Percentiles rank a stretch among this genome's conserved stretches.
These are phyloP conservation scores for Fraxinus quadrangulata DNA, from an alignment of 257 asterid species.

Conservation along the genomic window DNA sequence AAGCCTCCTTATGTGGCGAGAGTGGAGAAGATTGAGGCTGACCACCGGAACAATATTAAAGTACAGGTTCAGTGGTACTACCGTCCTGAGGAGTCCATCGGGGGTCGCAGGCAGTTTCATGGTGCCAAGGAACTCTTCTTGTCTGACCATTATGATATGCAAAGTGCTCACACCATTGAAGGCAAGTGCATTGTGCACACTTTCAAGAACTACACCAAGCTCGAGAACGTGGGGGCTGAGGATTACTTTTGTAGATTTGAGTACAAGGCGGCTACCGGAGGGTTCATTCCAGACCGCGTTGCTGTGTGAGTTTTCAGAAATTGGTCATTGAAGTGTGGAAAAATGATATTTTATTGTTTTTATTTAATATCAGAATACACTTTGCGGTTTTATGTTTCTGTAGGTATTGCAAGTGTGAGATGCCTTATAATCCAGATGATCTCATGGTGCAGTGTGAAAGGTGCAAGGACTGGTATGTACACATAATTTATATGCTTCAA, in stretches of 20 bases:
- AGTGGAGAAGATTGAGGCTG: conserved; percentile 79
- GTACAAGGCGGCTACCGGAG: conserved; percentile 89
- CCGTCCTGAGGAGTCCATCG: conserved; percentile 83
- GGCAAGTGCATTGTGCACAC: conserved; percentile 86
- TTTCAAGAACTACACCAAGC: conserved; percentile 78
- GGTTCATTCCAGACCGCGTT: conserved; percentile 87
- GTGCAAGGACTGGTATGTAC: conserved; percentile 58
- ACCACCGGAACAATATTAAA: conserved; percentile 68
- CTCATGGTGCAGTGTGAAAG: conserved; percentile 92
- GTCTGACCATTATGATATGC: conserved; percentile 80
- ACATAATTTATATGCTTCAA: background rate
- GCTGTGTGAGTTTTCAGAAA: conserved; percentile 68
- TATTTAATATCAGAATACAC: background rate
- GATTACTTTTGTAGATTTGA: conserved; percentile 85
- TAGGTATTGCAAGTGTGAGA: conserved; percentile 87
- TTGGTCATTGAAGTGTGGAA: conserved; percentile 15
- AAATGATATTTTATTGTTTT: background rate
- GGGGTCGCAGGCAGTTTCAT: conserved; percentile 89
- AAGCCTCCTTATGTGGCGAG: conserved; percentile 84
- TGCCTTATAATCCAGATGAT: conserved; percentile 90
- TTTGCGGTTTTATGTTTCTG: conserved; percentile 22
- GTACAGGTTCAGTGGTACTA: conserved; percentile 82
- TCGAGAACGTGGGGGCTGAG: conserved; percentile 79
- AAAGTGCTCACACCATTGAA: conserved; percentile 90
- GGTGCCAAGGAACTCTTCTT: conserved; percentile 87